Conservation (phyloP, 306 rosid genomes). For the Prinsepia uniflora region DNA sequence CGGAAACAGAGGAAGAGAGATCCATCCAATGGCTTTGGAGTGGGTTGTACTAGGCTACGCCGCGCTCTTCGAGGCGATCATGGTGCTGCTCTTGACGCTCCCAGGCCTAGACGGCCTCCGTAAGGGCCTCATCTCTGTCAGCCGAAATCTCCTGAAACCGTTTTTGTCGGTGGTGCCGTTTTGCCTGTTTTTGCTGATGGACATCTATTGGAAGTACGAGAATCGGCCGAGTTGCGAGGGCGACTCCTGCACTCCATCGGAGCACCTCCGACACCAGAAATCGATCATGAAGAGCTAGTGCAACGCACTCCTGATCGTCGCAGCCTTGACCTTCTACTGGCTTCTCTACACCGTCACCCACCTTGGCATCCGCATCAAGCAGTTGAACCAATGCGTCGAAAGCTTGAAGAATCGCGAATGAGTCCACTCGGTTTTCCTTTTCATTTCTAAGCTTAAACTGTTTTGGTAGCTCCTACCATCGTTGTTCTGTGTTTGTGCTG, state of each 20-base stretch:
- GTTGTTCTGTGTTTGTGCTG: neutral
- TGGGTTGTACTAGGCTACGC: constrained; percentile 97
- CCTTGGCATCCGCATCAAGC: constrained; percentile 72
- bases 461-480: neutral
- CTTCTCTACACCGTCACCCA: constrained; percentile 84
- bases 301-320: constrained; percentile 85
- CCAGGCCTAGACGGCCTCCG: constrained; percentile 90
- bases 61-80: constrained; percentile 89
- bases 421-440: constrained; percentile 8
- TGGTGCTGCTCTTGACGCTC: constrained; percentile 87
- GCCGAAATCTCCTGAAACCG: constrained; percentile 86
- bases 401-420: constrained; percentile 77
- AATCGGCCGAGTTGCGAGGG: no score
- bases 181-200: constrained; percentile 88
- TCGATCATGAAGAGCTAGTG: constrained; percentile 99
- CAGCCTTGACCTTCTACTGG: constrained; percentile 88
- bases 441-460: neutral
- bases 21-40: constrained; percentile 67
- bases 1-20: neutral
- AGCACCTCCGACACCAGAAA: constrained; percentile 93
- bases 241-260: no score
- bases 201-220: no score
- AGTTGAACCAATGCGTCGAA: constrained; percentile 76
- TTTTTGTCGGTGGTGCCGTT: constrained; percentile 89
- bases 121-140: constrained; percentile 81